Percentiles rank a stretch among this genome's conserved stretches.
phyloP scores from a whole-genome alignment of 2,329 filamentous ascomycete species.

The Verticillium isaacii region DNA sequence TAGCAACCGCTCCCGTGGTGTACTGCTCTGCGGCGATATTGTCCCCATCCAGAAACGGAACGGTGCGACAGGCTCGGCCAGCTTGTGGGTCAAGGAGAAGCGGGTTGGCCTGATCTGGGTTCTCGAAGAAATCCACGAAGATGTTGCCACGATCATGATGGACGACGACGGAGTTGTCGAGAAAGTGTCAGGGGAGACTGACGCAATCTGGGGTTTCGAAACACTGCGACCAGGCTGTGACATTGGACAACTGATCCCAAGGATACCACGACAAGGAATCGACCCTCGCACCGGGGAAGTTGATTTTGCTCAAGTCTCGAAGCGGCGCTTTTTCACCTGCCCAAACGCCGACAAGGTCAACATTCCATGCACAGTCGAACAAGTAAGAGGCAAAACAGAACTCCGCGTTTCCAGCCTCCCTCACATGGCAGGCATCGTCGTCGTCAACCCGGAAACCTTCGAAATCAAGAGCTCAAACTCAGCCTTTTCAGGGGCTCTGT shows the following conservation, averaged over 20 bases:
- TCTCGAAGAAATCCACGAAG: conserved; percentile 93
- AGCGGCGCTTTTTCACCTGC: conserved; percentile 78
- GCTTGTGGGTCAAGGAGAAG: conserved; percentile 98
- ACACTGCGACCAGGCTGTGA: conserved; percentile 64
- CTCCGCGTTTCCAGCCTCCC: conserved; percentile 90
- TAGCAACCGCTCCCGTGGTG: conserved; percentile 75
- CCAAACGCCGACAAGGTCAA: conserved; percentile 71
- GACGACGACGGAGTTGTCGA: conserved; percentile 74
- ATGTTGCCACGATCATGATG: conserved; percentile 72
- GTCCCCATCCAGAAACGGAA: conserved; percentile 97
- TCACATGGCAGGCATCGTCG: conserved; percentile 94
- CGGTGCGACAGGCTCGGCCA: conserved; percentile 84
- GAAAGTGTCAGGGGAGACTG: conserved; percentile 68
- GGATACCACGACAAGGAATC: conserved; percentile 72
- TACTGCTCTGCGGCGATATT: conserved; percentile 93
- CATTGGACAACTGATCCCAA: conserved; percentile 73
- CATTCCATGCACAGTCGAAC: conserved; percentile 79
- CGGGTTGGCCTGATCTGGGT: conserved; percentile 93
- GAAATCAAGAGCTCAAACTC: conserved; percentile 89
- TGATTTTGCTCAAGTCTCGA: conserved; percentile 71
- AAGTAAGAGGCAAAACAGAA: conserved; percentile 62
- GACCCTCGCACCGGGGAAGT: conserved; percentile 66
- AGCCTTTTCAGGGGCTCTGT: conserved; percentile 87
- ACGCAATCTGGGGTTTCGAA: conserved; percentile 79
- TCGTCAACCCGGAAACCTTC: conserved; percentile 74